Conservation (phyloP, 2,329 filamentous ascomycete species). For the Sporothrix schenckii region DNA sequence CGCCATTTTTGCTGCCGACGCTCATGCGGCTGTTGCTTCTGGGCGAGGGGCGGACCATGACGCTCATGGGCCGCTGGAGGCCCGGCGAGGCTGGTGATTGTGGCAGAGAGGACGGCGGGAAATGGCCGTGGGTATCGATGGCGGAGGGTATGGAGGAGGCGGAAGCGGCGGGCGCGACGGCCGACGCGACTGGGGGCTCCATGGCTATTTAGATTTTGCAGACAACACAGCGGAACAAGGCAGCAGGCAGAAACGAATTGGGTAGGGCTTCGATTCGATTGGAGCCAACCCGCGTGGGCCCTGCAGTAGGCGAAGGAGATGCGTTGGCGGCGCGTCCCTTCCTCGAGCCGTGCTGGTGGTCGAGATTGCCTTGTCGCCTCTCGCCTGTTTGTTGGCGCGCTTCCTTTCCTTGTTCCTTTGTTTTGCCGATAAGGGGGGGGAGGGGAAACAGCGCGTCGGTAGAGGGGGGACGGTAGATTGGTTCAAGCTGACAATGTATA, state of each 20-base stretch:
- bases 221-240: background rate
- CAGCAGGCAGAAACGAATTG: conserved; percentile 7
- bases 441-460: conserved; percentile 2
- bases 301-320: conserved; percentile 30
- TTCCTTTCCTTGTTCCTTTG: background rate
- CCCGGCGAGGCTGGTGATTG: conserved; percentile 62
- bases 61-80: conserved; percentile 75
- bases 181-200: conserved; percentile 27
- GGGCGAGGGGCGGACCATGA: conserved; percentile 71
- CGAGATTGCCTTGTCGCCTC: background rate
- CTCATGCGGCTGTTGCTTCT: conserved; percentile 85
- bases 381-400: conserved; percentile 10
- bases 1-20: conserved; percentile 73
- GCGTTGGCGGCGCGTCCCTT: conserved; percentile 34
- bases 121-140: conserved; percentile 18
- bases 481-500: background rate
- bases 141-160: conserved; percentile 23
- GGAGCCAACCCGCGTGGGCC: conserved; percentile 29
- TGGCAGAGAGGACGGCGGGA: conserved; percentile 2
- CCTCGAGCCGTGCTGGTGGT: conserved; percentile 10
- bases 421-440: conserved; percentile 21
- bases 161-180: conserved; percentile 18
- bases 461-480: background rate
- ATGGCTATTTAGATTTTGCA: conserved; percentile 28
- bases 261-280: conserved; percentile 2